Percentiles rank a stretch among this genome's conserved stretches.
Evolutionary conservation across 352 stramenopile genomes (phyloP).

Genomic region (Sclerospora graminicola): DNA sequence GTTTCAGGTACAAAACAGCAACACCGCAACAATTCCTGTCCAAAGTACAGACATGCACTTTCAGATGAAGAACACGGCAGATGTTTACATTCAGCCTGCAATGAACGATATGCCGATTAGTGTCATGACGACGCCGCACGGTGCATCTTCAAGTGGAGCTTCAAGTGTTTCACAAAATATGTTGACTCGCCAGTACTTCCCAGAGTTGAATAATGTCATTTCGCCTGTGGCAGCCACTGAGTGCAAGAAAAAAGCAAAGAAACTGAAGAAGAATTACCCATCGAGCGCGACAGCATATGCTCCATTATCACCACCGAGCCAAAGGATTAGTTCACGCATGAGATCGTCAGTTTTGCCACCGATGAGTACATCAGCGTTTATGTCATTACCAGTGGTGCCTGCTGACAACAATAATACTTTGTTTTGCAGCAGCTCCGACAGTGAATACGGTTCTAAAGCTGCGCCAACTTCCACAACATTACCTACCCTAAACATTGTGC

Average conservation of each 20-base stretch:
- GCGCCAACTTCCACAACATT: constrained; percentile 26
- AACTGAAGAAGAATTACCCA: constrained; percentile 40
- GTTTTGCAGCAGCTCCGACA: constrained; percentile 19
- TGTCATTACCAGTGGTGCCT: constrained; percentile 5
- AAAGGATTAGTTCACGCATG: constrained; percentile 7
- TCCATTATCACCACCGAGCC: constrained; percentile 12
- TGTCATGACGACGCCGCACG: constrained; percentile 27
- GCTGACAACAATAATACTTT: constrained; percentile 6
- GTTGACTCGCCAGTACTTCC: constrained; percentile 27
- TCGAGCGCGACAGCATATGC: constrained; percentile 15
- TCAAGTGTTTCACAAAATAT: constrained; percentile 22
- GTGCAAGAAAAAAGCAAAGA: constrained; percentile 67
- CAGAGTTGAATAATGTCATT: constrained; percentile 56
- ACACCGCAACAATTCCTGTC: constrained; percentile 6
- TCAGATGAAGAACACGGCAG: constrained; percentile 20
- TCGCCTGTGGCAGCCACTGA: constrained; percentile 52
- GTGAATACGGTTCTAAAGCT: constrained; percentile 6
- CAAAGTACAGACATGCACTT: constrained; percentile 22
- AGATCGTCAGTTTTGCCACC: constrained; percentile 7
- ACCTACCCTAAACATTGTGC: constrained; percentile 53
- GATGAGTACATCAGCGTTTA: constrained; percentile 5
- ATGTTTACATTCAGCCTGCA: constrained; percentile 23
- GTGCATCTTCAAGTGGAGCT: constrained; percentile 9
- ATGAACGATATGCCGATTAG: constrained; percentile 24
- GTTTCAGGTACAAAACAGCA: constrained; percentile 11